Conservation (phyloP, 192 early-diverging fungal species). For the Rhizophagus clarus region DNA sequence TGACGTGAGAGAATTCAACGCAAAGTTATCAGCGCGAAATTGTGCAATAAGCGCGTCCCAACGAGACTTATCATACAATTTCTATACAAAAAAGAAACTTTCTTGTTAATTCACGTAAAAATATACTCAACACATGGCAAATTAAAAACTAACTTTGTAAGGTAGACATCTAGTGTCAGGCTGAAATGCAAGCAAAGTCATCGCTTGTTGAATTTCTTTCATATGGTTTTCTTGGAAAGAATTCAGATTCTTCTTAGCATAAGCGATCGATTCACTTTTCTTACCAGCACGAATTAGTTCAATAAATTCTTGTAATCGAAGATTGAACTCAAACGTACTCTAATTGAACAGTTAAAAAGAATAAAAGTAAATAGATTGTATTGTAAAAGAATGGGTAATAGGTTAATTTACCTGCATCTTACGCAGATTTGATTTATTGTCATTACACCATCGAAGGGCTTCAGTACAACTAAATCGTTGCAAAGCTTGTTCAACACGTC, state of each 20-base stretch:
- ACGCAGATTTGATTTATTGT: slow-evolving; percentile 84
- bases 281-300: slow-evolving; percentile 76
- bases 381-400: background rate
- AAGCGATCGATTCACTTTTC: slow-evolving; percentile 74
- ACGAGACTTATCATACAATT: slow-evolving; percentile 66
- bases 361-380: background rate
- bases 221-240: slow-evolving; percentile 76
- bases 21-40: slow-evolving; percentile 86
- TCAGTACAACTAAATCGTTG: slow-evolving; percentile 78
- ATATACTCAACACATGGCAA: background rate
- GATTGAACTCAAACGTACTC: slow-evolving; percentile 96
- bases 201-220: slow-evolving; percentile 85
- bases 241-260: slow-evolving; percentile 84
- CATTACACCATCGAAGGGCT: slow-evolving; percentile 91
- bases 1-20: slow-evolving; percentile 83
- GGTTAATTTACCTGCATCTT: slow-evolving; percentile 75
- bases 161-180: slow-evolving; percentile 74
- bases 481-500: slow-evolving; percentile 80
- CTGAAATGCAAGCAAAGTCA: slow-evolving; percentile 86
- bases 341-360: slow-evolving; percentile 36
- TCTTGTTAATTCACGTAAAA: background rate
- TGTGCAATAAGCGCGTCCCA: slow-evolving; percentile 80
- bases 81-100: slow-evolving; percentile 39
- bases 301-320: slow-evolving; percentile 93
- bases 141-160: slow-evolving; percentile 67